Evolutionary conservation across 768 basidiomycete species (phyloP), one percentile per base, ranked within the genome.

Genomic region (Pseudohyphozyma bogoriensis): DNA sequence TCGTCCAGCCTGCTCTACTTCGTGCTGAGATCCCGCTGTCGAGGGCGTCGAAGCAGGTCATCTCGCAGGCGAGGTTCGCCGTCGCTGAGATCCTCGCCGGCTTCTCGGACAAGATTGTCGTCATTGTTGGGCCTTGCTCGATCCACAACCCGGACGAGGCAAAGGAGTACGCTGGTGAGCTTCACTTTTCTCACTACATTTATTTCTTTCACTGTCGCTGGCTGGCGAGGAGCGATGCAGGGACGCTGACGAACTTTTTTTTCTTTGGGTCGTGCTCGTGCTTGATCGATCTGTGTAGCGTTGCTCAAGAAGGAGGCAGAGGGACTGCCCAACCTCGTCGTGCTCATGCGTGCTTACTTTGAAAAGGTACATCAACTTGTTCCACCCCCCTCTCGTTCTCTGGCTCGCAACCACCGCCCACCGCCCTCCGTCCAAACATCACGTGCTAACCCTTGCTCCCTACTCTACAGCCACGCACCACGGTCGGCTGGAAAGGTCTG

Each of bases 291-390:
- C n/a, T n/a, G 9, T 9, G 16, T 20, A 15, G 56, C 65, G 70
- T 57, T 67, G 49, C 80, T 87, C 71, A 86, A 80, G 72, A 77
- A 75, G 5, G 85, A 84, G 75, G 79, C 85, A 46, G 77, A 80
- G 22, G 74, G 78, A 24, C 55, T 87, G 69, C 73, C 74, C 2
- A 76, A 91, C 68, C 79, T 99, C 52, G 78, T 87, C 70, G 86
- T 99, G 71, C 76, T 97, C 74, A 99, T 99, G 95, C 82, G 95
- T 44, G 85, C 89, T 58, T 97, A 97, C 80, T 96, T 68, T 88
- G 89, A 92, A 71, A 73, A 89, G 68, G 71, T 71, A 5, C 57
- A 68, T 24, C 46, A 44, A 40, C 18, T 32, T 13, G 13, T 10
- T 11, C 32, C 3, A 9, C 31, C 33, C 28, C n/a, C n/a, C n/a